Conservation (phyloP, 306 rosid species). For the Hylodesmum podocarpum region DNA sequence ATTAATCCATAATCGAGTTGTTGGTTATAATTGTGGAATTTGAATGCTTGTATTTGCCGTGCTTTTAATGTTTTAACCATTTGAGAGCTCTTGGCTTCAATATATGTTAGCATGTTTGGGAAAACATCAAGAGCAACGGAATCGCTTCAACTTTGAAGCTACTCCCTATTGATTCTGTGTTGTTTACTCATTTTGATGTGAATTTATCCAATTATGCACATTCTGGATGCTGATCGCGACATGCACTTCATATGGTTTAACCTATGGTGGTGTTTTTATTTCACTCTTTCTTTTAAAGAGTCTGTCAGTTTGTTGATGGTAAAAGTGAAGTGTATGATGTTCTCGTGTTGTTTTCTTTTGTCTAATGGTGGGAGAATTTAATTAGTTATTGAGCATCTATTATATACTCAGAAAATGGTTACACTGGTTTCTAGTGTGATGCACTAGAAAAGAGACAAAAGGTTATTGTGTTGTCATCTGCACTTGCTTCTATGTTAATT, state of each 20-base stretch:
- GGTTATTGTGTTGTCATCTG: not conserved
- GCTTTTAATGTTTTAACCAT: not conserved
- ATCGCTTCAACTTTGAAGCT: too few relatives aligned
- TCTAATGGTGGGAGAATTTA: not conserved
- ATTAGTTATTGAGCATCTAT: conserved; percentile 3
- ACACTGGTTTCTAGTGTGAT: conserved; percentile 10
- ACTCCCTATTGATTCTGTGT: too few relatives aligned
- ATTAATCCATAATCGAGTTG: too few relatives aligned
- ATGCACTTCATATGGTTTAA: not conserved
- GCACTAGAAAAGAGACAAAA: not conserved
- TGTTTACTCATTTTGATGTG: too few relatives aligned
- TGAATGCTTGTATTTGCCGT: not conserved
- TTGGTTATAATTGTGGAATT: not conserved
- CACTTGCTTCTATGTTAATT: not conserved
- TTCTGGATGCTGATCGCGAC: too few relatives aligned
- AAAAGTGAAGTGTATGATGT: not conserved
- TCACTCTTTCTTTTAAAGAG: not conserved
- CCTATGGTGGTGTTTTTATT: not conserved
- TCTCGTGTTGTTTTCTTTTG: not conserved
- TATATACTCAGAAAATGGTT: conserved; percentile 21
- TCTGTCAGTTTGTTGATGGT: not conserved
- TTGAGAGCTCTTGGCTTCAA: too few relatives aligned
- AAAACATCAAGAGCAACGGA: too few relatives aligned
- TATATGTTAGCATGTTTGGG: too few relatives aligned
- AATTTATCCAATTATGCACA: too few relatives aligned